Evolutionary conservation across 257 asterid genomes (phyloP).

Genomic region (Striga asiatica): DNA sequence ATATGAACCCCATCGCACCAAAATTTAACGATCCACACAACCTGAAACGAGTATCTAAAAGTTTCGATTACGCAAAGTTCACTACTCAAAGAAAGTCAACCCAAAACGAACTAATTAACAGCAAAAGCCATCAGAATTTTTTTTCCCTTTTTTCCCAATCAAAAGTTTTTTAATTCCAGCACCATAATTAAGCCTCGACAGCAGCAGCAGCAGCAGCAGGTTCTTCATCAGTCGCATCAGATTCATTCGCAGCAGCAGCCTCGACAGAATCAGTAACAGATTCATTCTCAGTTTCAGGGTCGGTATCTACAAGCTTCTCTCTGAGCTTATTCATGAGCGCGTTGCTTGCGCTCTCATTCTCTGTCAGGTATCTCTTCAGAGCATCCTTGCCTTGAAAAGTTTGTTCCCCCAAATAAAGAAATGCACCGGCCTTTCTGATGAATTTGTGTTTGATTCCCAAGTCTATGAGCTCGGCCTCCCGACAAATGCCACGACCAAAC

Average conservation of each 20-base stretch:
- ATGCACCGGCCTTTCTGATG: slow-evolving; percentile 31
- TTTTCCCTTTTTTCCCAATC: neutral
- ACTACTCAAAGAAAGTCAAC: neutral
- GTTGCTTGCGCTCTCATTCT: slow-evolving; percentile 30
- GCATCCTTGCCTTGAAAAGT: slow-evolving; percentile 56
- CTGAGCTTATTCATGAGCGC: slow-evolving; percentile 55
- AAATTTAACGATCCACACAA: slow-evolving; percentile 13
- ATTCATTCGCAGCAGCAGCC: slow-evolving; percentile 32
- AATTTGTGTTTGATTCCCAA: slow-evolving; percentile 69
- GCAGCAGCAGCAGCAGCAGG: slow-evolving; percentile 50
- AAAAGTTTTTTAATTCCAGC: slow-evolving; percentile 14
- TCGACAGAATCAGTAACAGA: slow-evolving; percentile 23
- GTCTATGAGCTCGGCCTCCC: slow-evolving; percentile 64
- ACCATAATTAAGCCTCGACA: too few relatives aligned
- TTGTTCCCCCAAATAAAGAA: slow-evolving; percentile 26
- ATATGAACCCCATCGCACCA: too few relatives aligned
- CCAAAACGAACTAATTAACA: slow-evolving; percentile 1
- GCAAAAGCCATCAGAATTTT: neutral
- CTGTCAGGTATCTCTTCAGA: slow-evolving; percentile 41
- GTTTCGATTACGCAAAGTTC: neutral
- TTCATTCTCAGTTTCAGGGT: slow-evolving; percentile 27
- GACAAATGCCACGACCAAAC: slow-evolving; percentile 78
- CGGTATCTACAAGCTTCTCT: slow-evolving; percentile 43
- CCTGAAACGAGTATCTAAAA: slow-evolving; percentile 12
- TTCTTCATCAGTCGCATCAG: slow-evolving; percentile 57